These are phyloP conservation scores for Trichoderma guizhouense DNA, from an alignment of 2,329 filamentous ascomycete species.

Conservation along the genomic window DNA sequence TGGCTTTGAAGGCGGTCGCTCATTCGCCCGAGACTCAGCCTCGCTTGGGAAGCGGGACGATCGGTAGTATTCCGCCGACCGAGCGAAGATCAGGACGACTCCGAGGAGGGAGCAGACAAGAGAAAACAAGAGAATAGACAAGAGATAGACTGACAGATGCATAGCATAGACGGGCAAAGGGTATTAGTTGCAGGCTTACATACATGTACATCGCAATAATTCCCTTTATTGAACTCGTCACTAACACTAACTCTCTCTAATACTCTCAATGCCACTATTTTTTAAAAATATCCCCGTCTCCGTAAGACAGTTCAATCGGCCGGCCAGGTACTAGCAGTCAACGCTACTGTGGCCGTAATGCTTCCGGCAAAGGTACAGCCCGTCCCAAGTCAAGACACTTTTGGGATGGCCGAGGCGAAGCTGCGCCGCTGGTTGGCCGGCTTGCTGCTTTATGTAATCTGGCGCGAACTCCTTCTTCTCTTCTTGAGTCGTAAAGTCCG, in stretches of 20 bases:
- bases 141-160: neutral
- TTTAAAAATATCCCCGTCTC: neutral
- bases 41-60: slow-evolving; percentile 11
- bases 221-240: neutral
- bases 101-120: neutral
- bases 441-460: neutral
- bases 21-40: slow-evolving; percentile 7
- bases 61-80: slow-evolving; percentile 10
- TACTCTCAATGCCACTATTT: neutral
- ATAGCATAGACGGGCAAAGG: no score
- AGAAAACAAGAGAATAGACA: neutral
- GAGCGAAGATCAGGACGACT: neutral
- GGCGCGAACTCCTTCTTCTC: neutral
- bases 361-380: neutral
- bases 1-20: neutral
- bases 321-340: neutral
- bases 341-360: neutral
- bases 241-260: neutral
- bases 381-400: neutral
- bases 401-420: neutral
- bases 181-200: no score
- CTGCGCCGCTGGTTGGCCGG: neutral
- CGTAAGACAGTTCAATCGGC: neutral
- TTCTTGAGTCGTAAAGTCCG: neutral
- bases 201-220: no score